These are phyloP conservation scores for Monosporascus cannonballus DNA, from an alignment of 2,329 filamentous ascomycete genomes.

Conservation along the genomic window DNA sequence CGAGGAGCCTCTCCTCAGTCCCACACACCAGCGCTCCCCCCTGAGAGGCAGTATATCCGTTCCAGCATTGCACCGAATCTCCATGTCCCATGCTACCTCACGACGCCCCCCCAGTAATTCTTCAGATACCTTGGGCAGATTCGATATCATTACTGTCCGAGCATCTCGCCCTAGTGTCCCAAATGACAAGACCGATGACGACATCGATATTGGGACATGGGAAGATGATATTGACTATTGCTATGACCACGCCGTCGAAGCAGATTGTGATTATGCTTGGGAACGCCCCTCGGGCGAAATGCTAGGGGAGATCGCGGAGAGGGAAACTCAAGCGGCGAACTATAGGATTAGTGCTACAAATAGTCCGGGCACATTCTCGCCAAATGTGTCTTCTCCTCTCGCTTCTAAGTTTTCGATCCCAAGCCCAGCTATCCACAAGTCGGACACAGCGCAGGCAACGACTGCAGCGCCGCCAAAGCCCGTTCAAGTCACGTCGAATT, in stretches of 20 bases:
- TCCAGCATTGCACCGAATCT: conserved; percentile 44
- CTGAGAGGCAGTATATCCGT: conserved; percentile 51
- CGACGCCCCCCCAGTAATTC: conserved; percentile 38
- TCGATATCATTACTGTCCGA: conserved; percentile 34
- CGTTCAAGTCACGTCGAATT: conserved; percentile 38
- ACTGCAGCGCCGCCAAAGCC: conserved; percentile 37
- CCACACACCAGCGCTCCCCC: conserved; percentile 43
- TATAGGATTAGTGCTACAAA: conserved; percentile 7
- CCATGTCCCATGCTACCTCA: conserved; percentile 25
- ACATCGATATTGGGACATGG: conserved; percentile 46
- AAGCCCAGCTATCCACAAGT: conserved; percentile 43
- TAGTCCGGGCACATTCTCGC: conserved; percentile 6
- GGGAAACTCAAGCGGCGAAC: conserved; percentile 4
- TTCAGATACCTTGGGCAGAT: conserved; percentile 46
- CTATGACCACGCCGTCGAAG: conserved; percentile 63
- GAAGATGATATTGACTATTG: conserved; percentile 67
- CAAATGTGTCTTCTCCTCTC: conserved; percentile 24
- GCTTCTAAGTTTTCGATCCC: conserved; percentile 39
- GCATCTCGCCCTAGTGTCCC: conserved; percentile 22
- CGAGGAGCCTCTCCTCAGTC: conserved; percentile 36
- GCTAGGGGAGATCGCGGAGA: conserved; percentile 24
- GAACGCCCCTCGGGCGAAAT: conserved; percentile 50
- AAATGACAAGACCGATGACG: conserved; percentile 19
- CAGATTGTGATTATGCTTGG: conserved; percentile 62
- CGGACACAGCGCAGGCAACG: conserved; percentile 34